A percentile compares a stretch with the other conserved stretches of the same genome.
Conservation (phyloP, 257 asterid genomes). For the Marsdenia floribunda region DNA sequence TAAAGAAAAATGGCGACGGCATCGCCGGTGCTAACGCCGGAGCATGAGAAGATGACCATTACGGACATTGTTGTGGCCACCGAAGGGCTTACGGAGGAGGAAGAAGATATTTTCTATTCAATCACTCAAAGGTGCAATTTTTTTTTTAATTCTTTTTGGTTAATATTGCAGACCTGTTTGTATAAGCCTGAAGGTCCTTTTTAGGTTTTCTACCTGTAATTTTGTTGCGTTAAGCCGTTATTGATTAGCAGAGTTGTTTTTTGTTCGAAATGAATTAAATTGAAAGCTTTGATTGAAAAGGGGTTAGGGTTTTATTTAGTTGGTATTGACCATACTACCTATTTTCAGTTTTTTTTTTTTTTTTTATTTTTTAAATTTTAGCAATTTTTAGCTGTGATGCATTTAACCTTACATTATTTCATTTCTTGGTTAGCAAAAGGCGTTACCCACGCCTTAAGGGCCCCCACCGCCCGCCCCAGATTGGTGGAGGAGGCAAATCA, state of each 20-base stretch:
- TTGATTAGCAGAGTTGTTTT: background rate
- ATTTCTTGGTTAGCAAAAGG: no score
- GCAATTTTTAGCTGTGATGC: background rate
- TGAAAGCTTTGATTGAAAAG: slow-evolving; percentile 4
- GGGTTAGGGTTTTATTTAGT: slow-evolving; percentile 42
- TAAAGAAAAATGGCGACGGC: slow-evolving; percentile 53
- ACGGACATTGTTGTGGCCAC: slow-evolving; percentile 71
- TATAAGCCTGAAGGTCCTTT: background rate
- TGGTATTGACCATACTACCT: background rate
- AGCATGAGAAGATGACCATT: slow-evolving; percentile 81
- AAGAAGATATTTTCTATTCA: slow-evolving; percentile 78
- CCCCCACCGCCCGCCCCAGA: no score
- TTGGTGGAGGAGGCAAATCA: no score
- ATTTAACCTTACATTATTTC: background rate
- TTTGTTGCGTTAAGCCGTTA: background rate
- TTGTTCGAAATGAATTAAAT: background rate
- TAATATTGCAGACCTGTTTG: background rate
- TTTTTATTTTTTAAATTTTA: no score
- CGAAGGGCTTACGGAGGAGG: slow-evolving; percentile 75
- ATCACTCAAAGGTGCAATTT: slow-evolving; percentile 64
- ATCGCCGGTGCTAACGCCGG: slow-evolving; percentile 68
- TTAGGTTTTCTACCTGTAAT: background rate
- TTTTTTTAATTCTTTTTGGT: background rate
- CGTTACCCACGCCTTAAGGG: no score
- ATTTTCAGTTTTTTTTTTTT: background rate